Conservation (phyloP, 192 early-diverging fungal genomes). For the Backusella circina region DNA sequence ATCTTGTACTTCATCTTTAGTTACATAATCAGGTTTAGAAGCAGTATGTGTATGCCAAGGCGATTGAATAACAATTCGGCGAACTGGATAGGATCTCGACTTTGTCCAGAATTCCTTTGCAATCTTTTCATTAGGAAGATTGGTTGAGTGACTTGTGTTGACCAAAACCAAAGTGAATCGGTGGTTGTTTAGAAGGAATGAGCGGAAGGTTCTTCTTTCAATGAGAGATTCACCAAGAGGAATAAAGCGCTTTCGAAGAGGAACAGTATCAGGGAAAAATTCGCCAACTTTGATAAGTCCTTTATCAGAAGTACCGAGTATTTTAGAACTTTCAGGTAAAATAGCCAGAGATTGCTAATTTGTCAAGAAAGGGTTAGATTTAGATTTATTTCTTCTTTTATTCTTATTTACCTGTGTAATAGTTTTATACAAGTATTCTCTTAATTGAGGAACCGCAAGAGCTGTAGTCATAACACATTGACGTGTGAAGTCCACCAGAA, state of each 20-base stretch:
- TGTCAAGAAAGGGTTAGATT: background rate
- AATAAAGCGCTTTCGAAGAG: background rate
- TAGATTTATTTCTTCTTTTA: background rate
- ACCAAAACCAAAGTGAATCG: background rate
- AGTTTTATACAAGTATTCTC: background rate
- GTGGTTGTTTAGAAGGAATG: background rate
- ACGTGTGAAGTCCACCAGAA: background rate
- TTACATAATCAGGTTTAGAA: background rate
- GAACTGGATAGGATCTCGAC: background rate
- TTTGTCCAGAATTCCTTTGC: background rate
- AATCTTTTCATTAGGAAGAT: background rate
- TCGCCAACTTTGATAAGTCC: background rate
- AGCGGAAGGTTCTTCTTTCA: background rate
- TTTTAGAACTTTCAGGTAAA: background rate
- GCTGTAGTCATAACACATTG: background rate
- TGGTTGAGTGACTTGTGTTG: background rate
- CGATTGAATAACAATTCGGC: background rate
- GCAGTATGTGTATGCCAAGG: background rate
- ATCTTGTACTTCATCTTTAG: background rate
- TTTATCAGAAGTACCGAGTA: slow-evolving; percentile 1
- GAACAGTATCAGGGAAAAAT: background rate
- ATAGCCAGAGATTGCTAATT: background rate
- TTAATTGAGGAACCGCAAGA: background rate
- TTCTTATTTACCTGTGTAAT: background rate
- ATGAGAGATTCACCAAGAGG: background rate